Conservation (phyloP, 2,329 filamentous ascomycete species). For the Bertia moriformis region DNA sequence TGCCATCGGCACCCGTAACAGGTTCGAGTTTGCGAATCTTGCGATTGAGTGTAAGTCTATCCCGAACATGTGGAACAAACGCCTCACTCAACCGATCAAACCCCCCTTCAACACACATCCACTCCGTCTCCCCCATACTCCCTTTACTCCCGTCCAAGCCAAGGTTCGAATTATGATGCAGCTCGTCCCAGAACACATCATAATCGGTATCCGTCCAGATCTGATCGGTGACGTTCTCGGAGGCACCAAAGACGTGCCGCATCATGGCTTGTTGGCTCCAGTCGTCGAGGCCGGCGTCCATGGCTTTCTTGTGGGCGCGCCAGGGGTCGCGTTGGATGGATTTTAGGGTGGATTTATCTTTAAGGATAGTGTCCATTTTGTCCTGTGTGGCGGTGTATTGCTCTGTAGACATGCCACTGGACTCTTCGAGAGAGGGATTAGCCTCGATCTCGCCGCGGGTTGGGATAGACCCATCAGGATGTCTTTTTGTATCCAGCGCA, state of each 20-base stretch:
- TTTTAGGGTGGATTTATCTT: constrained; percentile 7
- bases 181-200: constrained; percentile 16
- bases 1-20: constrained; percentile 3
- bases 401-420: constrained; percentile 6
- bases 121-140: constrained; percentile 22
- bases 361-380: constrained; percentile 9
- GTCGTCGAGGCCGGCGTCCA: constrained; percentile 12
- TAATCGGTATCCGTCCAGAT: constrained; percentile 15
- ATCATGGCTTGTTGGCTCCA: constrained; percentile 15
- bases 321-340: constrained; percentile 12
- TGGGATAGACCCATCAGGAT: constrained; percentile 10
- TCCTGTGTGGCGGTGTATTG: constrained; percentile 10
- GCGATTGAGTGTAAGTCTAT: constrained; percentile 9
- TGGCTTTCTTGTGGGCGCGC: constrained; percentile 13
- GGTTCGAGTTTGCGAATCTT: constrained; percentile 10
- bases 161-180: constrained; percentile 16
- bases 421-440: constrained; percentile 6
- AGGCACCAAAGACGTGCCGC: constrained; percentile 16
- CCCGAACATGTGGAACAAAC: constrained; percentile 15
- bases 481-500: constrained; percentile 6
- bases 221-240: constrained; percentile 20
- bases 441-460: constrained; percentile 9
- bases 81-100: constrained; percentile 18
- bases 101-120: constrained; percentile 24
- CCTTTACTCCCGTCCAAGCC: constrained; percentile 11